phyloP scores from a whole-genome alignment of 768 basidiomycete genomes.

The Scleroderma citrinum region DNA sequence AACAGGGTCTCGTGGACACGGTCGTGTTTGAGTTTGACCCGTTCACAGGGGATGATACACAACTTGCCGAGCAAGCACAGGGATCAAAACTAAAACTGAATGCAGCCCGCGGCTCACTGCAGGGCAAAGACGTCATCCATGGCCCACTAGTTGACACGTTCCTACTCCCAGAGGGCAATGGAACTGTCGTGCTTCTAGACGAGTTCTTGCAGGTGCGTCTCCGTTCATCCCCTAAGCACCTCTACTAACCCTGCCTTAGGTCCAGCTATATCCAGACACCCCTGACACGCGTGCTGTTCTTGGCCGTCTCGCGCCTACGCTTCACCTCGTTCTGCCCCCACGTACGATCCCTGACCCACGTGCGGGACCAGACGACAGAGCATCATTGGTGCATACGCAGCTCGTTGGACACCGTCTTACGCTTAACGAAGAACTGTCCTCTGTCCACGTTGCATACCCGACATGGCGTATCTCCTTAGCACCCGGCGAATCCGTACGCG shows the following conservation, averaged over 20 bases:
- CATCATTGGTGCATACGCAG: conserved; percentile 25
- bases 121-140: conserved; percentile 56
- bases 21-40: conserved; percentile 75
- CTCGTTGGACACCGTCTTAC: conserved; percentile 55
- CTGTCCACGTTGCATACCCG: conserved; percentile 46
- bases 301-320: conserved; percentile 33
- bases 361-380: neutral
- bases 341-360: conserved; percentile 13
- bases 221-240: neutral
- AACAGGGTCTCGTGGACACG: conserved; percentile 58
- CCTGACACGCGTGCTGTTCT: conserved; percentile 39
- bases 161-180: conserved; percentile 40
- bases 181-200: conserved; percentile 63
- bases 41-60: conserved; percentile 64
- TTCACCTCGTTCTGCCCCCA: conserved; percentile 55
- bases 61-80: conserved; percentile 13
- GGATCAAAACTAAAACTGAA: neutral
- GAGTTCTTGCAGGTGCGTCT: conserved; percentile 64
- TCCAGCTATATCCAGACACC: conserved; percentile 64
- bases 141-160: conserved; percentile 58
- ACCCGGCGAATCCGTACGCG: conserved; percentile 50
- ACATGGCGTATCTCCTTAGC: conserved; percentile 63
- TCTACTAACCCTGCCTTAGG: conserved; percentile 30
- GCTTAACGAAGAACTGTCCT: conserved; percentile 36
- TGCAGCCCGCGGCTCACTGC: conserved; percentile 30